These are phyloP conservation scores for Diaporthe aspalathi DNA, from an alignment of 2,329 filamentous ascomycete species.

Conservation along the genomic window DNA sequence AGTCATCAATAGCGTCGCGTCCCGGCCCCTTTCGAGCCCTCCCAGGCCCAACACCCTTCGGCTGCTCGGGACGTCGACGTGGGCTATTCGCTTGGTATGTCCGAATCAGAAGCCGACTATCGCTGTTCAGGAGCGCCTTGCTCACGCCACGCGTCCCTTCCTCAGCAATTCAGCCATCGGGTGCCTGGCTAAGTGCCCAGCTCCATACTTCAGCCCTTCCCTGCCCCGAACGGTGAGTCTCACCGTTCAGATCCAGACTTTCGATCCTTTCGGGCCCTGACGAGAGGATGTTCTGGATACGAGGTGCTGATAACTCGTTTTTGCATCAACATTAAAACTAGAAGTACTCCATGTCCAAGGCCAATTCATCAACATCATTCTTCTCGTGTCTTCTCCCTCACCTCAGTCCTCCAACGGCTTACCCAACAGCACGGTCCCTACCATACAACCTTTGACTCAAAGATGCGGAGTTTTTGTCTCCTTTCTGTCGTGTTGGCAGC, in stretches of 20 bases:
- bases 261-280: conserved; percentile 5
- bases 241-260: conserved; percentile 6
- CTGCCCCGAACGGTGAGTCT: not conserved
- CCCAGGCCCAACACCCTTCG: not conserved
- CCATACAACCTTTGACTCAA: not conserved
- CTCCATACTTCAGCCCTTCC: not conserved
- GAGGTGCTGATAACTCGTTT: not conserved
- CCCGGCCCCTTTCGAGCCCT: not conserved
- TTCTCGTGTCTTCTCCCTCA: not conserved
- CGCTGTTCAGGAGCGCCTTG: not conserved
- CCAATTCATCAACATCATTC: not conserved
- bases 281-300: not conserved
- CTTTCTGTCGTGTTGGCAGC: not conserved
- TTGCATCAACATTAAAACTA: not conserved
- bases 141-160: conserved; percentile 21
- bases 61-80: conserved; percentile 16
- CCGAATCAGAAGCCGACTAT: not conserved
- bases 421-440: not conserved
- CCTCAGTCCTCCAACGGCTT: not conserved
- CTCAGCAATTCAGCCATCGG: conserved; percentile 1
- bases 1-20: conserved; percentile 9
- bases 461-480: not conserved
- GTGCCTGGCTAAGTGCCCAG: not conserved
- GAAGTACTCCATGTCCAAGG: not conserved
- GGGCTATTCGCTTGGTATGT: conserved; percentile 13